Percentiles rank a stretch among this genome's conserved stretches.
Conservation (phyloP, 768 basidiomycete species). For the Sporobolomyces pararoseus region DNA sequence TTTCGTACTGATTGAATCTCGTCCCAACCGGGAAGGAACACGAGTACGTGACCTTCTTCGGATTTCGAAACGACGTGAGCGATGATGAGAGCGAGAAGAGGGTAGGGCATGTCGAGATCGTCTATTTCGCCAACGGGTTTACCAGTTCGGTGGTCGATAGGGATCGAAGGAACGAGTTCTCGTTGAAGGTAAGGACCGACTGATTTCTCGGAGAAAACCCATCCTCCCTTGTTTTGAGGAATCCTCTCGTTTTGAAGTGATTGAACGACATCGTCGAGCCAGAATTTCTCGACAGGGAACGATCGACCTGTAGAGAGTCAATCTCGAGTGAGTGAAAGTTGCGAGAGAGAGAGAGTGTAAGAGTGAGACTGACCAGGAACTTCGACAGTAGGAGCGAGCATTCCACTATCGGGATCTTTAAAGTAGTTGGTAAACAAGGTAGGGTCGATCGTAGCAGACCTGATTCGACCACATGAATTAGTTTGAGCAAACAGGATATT, state of each 20-base stretch:
- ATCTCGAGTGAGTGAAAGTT: constrained; percentile 87
- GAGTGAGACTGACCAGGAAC: constrained; percentile 58
- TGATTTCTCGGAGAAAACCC: constrained; percentile 68
- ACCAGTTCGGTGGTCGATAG: constrained; percentile 46
- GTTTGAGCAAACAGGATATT: too few species aligned
- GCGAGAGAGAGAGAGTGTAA: constrained; percentile 46
- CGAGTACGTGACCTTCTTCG: constrained; percentile 78
- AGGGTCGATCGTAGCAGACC: constrained; percentile 79
- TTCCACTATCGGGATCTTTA: constrained; percentile 56
- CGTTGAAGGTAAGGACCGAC: constrained; percentile 68
- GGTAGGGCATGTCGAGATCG: constrained; percentile 72
- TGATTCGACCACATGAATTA: too few species aligned
- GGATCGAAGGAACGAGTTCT: constrained; percentile 57
- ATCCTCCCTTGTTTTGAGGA: constrained; percentile 49
- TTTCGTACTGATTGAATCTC: constrained; percentile 74
- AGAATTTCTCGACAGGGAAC: constrained; percentile 77
- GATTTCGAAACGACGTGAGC: constrained; percentile 69
- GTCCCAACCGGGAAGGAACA: constrained; percentile 90
- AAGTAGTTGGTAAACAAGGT: constrained; percentile 86
- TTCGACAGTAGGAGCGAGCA: constrained; percentile 67
- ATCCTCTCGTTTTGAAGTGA: constrained; percentile 51
- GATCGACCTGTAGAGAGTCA: constrained; percentile 68
- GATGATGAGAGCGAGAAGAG: constrained; percentile 75
- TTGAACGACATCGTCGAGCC: constrained; percentile 71
- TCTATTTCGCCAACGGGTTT: constrained; percentile 50